These are phyloP conservation scores for Pseudozyma pruni DNA, from an alignment of 1,284 basidiomycete genomes.

Conservation along the genomic window DNA sequence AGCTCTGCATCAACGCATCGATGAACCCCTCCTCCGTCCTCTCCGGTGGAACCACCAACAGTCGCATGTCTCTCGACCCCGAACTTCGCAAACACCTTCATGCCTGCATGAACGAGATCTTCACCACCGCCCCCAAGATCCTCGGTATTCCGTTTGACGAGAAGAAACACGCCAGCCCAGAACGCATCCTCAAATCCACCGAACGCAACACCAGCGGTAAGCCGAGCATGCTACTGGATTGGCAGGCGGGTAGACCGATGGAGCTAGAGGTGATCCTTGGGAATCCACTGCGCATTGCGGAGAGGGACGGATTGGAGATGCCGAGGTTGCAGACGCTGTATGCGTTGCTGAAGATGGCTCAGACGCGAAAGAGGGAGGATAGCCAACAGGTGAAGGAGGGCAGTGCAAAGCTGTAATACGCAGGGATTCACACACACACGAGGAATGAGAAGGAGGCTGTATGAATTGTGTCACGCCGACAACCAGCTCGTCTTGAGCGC, in stretches of 20 bases:
- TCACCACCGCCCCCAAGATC: constrained; percentile 66
- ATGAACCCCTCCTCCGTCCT: constrained; percentile 70
- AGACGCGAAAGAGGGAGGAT: constrained; percentile 52
- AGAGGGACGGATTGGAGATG: constrained; percentile 67
- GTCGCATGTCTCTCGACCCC: constrained; percentile 68
- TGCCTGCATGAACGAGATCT: constrained; percentile 69
- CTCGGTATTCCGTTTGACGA: constrained; percentile 66
- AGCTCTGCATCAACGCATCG: constrained; percentile 69
- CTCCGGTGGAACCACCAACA: constrained; percentile 68
- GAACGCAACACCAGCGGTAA: constrained; percentile 68
- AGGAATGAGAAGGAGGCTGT: too few species aligned
- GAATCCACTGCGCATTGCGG: constrained; percentile 67
- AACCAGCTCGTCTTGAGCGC: constrained; percentile 46
- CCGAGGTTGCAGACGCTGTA: constrained; percentile 69
- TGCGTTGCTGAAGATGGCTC: constrained; percentile 69
- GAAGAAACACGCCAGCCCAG: constrained; percentile 67
- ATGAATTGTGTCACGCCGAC: constrained; percentile 4
- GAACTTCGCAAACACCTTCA: constrained; percentile 67
- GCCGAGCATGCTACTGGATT: constrained; percentile 70
- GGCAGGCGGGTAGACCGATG: constrained; percentile 68
- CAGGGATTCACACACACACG: not conserved
- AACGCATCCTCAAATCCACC: constrained; percentile 67
- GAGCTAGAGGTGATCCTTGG: constrained; percentile 69
- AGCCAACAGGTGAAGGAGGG: constrained; percentile 1
- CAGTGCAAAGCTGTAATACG: constrained; percentile 21